Conservation (phyloP, 1,139 yeast genomes). For the Candida pseudocylindracea region DNA sequence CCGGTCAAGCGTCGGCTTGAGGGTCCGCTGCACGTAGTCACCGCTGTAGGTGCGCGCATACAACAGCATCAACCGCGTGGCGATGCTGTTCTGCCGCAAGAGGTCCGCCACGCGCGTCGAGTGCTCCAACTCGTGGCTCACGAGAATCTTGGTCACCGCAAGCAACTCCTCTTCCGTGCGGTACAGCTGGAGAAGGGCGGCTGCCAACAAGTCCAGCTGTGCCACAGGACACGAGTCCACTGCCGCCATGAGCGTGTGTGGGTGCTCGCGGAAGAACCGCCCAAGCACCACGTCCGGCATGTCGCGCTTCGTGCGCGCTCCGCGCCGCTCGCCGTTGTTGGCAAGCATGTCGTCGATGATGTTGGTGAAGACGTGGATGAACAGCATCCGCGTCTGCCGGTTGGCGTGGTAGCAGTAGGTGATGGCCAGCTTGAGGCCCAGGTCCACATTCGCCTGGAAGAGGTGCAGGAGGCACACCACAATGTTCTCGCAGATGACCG, state of each 20-base stretch:
- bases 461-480: slow-evolving; percentile 46
- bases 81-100: slow-evolving; percentile 61
- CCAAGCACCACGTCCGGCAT: slow-evolving; percentile 8
- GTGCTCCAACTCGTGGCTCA: not conserved
- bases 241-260: slow-evolving; percentile 14
- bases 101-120: slow-evolving; percentile 40
- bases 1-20: slow-evolving; percentile 33
- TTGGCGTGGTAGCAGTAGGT: slow-evolving; percentile 65
- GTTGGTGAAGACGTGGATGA: slow-evolving; percentile 55
- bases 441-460: slow-evolving; percentile 50
- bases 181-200: slow-evolving; percentile 37
- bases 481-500: slow-evolving; percentile 39
- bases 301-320: slow-evolving; percentile 7
- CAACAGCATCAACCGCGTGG: slow-evolving; percentile 54
- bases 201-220: slow-evolving; percentile 30
- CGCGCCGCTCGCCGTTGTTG: no score
- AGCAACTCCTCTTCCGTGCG: slow-evolving; percentile 42
- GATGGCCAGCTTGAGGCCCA: slow-evolving; percentile 56
- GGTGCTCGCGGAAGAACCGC: slow-evolving; percentile 1
- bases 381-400: slow-evolving; percentile 40
- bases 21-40: slow-evolving; percentile 26
- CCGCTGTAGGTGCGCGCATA: slow-evolving; percentile 48
- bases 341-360: slow-evolving; percentile 7
- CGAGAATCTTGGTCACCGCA: slow-evolving; percentile 9
- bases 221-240: slow-evolving; percentile 27